Conservation (phyloP, 371 early-diverging fungal species). For the Lichtheimia ornata region DNA sequence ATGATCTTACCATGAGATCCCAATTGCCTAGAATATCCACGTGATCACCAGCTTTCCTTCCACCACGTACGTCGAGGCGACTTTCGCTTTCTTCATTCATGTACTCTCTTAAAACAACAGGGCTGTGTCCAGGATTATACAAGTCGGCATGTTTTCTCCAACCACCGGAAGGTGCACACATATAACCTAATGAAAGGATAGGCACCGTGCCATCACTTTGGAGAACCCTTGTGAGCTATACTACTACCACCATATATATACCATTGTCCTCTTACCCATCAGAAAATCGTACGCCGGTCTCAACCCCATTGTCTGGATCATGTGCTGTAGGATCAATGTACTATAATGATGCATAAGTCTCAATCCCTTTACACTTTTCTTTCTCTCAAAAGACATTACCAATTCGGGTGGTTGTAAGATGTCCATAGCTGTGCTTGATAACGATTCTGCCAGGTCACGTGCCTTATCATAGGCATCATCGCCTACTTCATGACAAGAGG, state of each 20-base stretch:
- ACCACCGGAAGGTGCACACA: constrained; percentile 80
- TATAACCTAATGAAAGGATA: constrained; percentile 86
- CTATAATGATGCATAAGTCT: constrained; percentile 7
- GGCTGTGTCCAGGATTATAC: constrained; percentile 82
- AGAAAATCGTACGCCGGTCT: constrained; percentile 57
- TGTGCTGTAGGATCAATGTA: constrained; percentile 48
- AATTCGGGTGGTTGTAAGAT: constrained; percentile 13
- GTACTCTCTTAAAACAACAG: constrained; percentile 82
- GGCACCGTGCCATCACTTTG: constrained; percentile 93
- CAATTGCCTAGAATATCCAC: constrained; percentile 79
- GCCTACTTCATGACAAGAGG: not conserved
- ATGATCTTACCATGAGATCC: constrained; percentile 44
- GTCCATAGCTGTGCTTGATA: constrained; percentile 8
- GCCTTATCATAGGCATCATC: constrained; percentile 11
- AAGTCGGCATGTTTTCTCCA: constrained; percentile 79
- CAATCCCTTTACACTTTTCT: not conserved
- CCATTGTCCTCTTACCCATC: constrained; percentile 40
- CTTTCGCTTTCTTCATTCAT: constrained; percentile 60
- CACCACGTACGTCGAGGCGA: constrained; percentile 77
- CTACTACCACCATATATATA: not conserved
- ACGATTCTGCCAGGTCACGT: constrained; percentile 3
- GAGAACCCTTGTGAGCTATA: not conserved
- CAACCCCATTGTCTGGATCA: constrained; percentile 39
- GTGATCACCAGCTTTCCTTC: constrained; percentile 84
- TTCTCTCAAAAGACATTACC: constrained; percentile 8